phyloP scores from a whole-genome alignment of 2,329 filamentous ascomycete genomes.

The Lachnellula subtilissima region DNA sequence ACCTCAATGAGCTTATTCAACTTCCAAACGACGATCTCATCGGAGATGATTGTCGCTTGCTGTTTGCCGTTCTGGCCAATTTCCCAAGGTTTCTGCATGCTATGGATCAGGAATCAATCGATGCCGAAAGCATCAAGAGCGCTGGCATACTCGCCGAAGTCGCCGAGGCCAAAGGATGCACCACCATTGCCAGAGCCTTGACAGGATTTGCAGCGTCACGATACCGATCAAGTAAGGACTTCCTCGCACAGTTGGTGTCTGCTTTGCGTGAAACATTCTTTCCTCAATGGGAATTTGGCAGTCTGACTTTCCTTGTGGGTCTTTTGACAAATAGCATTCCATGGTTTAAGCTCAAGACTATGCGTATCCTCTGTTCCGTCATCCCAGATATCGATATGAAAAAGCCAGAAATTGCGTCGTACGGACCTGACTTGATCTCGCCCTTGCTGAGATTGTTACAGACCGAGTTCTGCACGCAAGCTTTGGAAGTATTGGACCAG shows the following conservation, averaged over 20 bases:
- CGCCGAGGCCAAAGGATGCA: slow-evolving; percentile 66
- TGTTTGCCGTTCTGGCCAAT: slow-evolving; percentile 88
- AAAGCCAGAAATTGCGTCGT: slow-evolving; percentile 79
- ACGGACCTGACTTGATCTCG: slow-evolving; percentile 92
- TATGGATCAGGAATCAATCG: slow-evolving; percentile 61
- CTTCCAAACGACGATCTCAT: slow-evolving; percentile 76
- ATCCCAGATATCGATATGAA: slow-evolving; percentile 92
- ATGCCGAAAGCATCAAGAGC: slow-evolving; percentile 53
- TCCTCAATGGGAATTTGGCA: slow-evolving; percentile 74
- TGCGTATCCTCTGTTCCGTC: slow-evolving; percentile 80
- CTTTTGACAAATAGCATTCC: slow-evolving; percentile 81
- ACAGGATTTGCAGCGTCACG: slow-evolving; percentile 63
- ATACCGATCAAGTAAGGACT: slow-evolving; percentile 67
- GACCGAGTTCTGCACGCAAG: slow-evolving; percentile 90
- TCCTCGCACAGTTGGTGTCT: slow-evolving; percentile 67
- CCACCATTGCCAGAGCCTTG: slow-evolving; percentile 63
- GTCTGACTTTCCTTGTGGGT: slow-evolving; percentile 85
- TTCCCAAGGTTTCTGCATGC: slow-evolving; percentile 78
- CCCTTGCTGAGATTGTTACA: slow-evolving; percentile 84
- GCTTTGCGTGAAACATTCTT: slow-evolving; percentile 76
- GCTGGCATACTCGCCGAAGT: slow-evolving; percentile 67
- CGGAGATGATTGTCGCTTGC: slow-evolving; percentile 74
- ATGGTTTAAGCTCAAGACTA: slow-evolving; percentile 90
- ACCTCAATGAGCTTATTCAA: slow-evolving; percentile 72
- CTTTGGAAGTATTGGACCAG: slow-evolving; percentile 84